A percentile compares a stretch with the other conserved stretches of the same genome.
Conservation (phyloP, 148 eudicot species). For the Agrostemma githago region DNA sequence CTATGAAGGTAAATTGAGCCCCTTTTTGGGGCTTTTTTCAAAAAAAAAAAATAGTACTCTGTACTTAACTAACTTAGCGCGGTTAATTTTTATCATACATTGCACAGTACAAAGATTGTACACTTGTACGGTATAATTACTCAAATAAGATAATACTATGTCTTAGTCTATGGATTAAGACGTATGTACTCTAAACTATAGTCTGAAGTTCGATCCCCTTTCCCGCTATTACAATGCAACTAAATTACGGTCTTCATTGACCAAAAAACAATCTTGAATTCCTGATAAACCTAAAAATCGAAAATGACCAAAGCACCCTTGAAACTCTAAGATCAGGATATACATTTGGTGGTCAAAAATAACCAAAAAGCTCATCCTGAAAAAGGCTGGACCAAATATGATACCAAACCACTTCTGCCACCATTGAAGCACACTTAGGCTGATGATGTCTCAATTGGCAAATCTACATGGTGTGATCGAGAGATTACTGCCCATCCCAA, state of each 20-base stretch:
- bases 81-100: too few relatives aligned
- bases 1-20: too few relatives aligned
- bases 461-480: conserved; percentile 50
- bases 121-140: too few relatives aligned
- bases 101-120: too few relatives aligned
- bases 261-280: not conserved
- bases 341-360: conserved; percentile 54
- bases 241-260: not conserved
- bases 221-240: too few relatives aligned
- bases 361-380: conserved; percentile 23
- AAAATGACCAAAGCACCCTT: conserved; percentile 22
- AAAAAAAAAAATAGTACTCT: too few relatives aligned
- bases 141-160: too few relatives aligned
- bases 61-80: too few relatives aligned
- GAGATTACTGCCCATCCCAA: conserved; percentile 38
- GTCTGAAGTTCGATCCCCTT: too few relatives aligned
- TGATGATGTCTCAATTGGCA: conserved; percentile 61
- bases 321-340: conserved; percentile 29
- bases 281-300: not conserved
- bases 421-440: conserved; percentile 4
- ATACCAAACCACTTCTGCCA: not conserved
- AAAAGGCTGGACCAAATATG: conserved; percentile 1
- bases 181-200: too few relatives aligned
- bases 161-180: too few relatives aligned
- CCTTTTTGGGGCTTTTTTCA: too few relatives aligned